A percentile compares a stretch with the other conserved stretches of the same genome.
These are phyloP conservation scores for Pelargonium cotyledonis DNA, from an alignment of 441 rosid species.

Conservation along the genomic window DNA sequence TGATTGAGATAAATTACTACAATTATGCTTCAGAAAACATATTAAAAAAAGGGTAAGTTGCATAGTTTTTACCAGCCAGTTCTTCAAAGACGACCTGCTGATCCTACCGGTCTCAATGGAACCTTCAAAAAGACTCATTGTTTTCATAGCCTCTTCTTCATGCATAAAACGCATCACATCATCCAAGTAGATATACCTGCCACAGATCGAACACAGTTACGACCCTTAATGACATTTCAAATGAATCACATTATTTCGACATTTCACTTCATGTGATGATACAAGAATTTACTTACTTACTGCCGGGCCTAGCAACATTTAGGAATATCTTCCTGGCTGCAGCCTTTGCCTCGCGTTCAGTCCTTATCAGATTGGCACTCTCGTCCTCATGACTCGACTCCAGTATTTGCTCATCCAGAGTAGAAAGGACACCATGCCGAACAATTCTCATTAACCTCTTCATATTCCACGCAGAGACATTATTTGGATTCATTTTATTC, in stretches of 20 bases:
- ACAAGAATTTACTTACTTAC: constrained; percentile 36
- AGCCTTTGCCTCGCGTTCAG: constrained; percentile 68
- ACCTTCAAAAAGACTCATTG: constrained; percentile 68
- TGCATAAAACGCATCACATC: constrained; percentile 71
- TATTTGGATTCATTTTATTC: constrained; percentile 46
- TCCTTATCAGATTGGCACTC: constrained; percentile 43
- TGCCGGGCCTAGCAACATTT: constrained; percentile 51
- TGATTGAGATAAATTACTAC: too few relatives aligned
- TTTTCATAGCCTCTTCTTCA: constrained; percentile 62
- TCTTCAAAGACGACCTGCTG: constrained; percentile 19
- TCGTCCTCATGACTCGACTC: constrained; percentile 43
- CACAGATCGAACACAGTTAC: background rate
- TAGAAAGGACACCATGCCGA: constrained; percentile 43
- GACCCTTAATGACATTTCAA: background rate
- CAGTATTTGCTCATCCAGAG: constrained; percentile 55
- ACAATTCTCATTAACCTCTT: constrained; percentile 48
- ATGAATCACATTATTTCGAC: too few relatives aligned
- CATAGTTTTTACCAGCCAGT: constrained; percentile 1
- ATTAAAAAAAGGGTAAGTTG: too few relatives aligned
- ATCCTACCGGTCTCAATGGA: constrained; percentile 48
- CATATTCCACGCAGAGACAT: constrained; percentile 72
- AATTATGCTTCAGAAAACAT: too few relatives aligned
- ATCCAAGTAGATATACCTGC: constrained; percentile 52
- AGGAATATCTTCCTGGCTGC: constrained; percentile 74
- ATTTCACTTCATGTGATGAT: too few relatives aligned